These are phyloP conservation scores for Penicillium arizonense DNA, from an alignment of 495 filamentous ascomycete genomes.

Conservation along the genomic window DNA sequence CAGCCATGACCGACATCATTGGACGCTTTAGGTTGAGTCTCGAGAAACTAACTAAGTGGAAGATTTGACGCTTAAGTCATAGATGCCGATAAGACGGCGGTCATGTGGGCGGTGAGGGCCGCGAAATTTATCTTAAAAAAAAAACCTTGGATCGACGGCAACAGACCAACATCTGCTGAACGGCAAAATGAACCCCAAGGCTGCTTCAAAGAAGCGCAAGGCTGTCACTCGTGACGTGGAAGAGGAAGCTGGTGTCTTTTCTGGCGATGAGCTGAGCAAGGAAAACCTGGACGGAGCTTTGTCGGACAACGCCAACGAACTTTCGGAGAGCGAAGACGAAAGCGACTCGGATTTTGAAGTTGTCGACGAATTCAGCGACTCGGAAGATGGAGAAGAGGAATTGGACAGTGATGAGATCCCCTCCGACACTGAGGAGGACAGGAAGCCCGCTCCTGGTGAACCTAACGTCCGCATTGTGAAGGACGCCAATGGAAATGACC, in stretches of 20 bases:
- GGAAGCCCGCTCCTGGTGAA: conserved; percentile 15
- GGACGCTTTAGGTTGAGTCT: not conserved
- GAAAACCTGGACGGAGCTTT: conserved; percentile 64
- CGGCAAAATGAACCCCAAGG: conserved; percentile 35
- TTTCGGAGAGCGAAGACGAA: conserved; percentile 42
- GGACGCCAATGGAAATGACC: conserved; percentile 71
- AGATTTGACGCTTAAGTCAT: conserved; percentile 15
- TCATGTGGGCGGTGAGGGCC: conserved; percentile 47
- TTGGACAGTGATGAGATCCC: conserved; percentile 53
- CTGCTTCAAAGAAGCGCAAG: conserved; percentile 56
- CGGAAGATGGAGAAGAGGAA: conserved; percentile 41
- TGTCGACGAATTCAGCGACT: conserved; percentile 45
- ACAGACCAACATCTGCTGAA: conserved; percentile 7
- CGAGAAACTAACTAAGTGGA: conserved; percentile 3
- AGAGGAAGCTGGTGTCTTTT: conserved; percentile 50
- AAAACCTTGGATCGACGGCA: conserved; percentile 24
- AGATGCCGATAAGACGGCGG: conserved; percentile 34
- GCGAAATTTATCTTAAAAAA: conserved; percentile 33
- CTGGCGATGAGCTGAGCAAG: conserved; percentile 64
- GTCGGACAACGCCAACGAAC: conserved; percentile 56
- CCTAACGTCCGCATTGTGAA: conserved; percentile 50
- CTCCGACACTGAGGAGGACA: conserved; percentile 38
- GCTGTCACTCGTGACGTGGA: conserved; percentile 54
- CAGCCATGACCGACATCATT: conserved; percentile 4
- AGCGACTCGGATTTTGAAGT: conserved; percentile 45